Conservation (phyloP, 2,329 filamentous ascomycete species). For the Decorospora gaudefroyi region DNA sequence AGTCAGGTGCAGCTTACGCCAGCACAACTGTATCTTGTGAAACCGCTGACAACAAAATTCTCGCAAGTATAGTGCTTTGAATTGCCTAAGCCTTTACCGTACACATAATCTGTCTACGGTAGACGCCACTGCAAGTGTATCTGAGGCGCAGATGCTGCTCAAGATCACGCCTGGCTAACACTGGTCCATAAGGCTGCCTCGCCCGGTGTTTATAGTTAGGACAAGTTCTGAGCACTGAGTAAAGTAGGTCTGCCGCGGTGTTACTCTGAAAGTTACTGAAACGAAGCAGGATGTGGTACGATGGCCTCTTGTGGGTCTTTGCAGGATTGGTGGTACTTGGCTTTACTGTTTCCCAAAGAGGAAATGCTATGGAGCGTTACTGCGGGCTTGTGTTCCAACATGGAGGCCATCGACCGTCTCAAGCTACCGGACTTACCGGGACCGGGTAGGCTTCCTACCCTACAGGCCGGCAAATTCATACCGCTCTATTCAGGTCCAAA, state of each 20-base stretch:
- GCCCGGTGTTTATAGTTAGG: too few relatives aligned
- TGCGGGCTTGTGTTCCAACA: not conserved
- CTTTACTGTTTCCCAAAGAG: not conserved
- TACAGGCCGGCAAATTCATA: not conserved
- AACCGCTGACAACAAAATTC: too few relatives aligned
- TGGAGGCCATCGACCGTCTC: not conserved
- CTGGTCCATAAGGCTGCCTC: too few relatives aligned
- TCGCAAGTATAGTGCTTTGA: too few relatives aligned
- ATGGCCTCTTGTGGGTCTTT: not conserved
- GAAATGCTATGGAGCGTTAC: not conserved
- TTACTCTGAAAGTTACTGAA: not conserved
- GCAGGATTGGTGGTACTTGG: not conserved
- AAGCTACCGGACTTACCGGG: not conserved
- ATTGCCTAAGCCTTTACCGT: too few relatives aligned
- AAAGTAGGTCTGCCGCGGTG: not conserved
- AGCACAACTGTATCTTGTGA: too few relatives aligned
- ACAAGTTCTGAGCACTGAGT: not conserved
- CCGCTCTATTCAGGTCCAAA: not conserved
- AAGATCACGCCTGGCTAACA: too few relatives aligned
- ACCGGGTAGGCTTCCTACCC: not conserved
- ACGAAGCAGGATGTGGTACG: not conserved
- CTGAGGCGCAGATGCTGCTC: too few relatives aligned
- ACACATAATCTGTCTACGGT: too few relatives aligned
- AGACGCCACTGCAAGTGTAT: too few relatives aligned
- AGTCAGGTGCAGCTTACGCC: too few relatives aligned